A percentile compares a stretch with the other conserved stretches of the same genome.
These are phyloP conservation scores for Pseudozyma tsukubaensis DNA, from an alignment of 1,284 basidiomycete species.

Conservation along the genomic window DNA sequence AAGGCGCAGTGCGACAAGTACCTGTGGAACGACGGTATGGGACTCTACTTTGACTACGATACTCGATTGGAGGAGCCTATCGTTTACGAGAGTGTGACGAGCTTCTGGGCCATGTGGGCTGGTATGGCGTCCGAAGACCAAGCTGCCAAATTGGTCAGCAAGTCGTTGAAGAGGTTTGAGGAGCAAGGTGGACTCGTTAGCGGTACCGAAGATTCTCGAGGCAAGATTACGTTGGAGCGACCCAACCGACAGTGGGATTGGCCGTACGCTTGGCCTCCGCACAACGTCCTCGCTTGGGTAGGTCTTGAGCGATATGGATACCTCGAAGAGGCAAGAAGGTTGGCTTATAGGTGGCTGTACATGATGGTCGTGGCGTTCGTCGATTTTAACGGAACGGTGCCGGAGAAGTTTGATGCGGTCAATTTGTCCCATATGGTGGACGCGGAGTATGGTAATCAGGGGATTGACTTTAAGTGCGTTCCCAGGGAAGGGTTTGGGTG, in stretches of 20 bases:
- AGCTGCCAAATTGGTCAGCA: conserved; percentile 87
- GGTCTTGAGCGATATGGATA: conserved; percentile 96
- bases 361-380: conserved; percentile 74
- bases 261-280: conserved; percentile 80
- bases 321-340: conserved; percentile 88
- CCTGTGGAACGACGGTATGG: conserved; percentile 94
- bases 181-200: conserved; percentile 94
- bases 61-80: conserved; percentile 88
- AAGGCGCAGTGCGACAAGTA: conserved; percentile 87
- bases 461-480: conserved; percentile 87
- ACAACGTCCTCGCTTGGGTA: conserved; percentile 84
- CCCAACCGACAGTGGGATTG: conserved; percentile 97
- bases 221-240: conserved; percentile 90
- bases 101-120: conserved; percentile 96
- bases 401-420: conserved; percentile 98
- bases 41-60: conserved; percentile 96
- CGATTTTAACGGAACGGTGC: conserved; percentile 96
- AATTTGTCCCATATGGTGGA: conserved; percentile 93
- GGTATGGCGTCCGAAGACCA: conserved; percentile 95
- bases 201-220: conserved; percentile 95
- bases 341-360: conserved; percentile 96
- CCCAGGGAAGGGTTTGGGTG: conserved; percentile 96
- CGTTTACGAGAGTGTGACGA: conserved; percentile 92
- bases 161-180: conserved; percentile 93
- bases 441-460: conserved; percentile 98